Percentiles rank a stretch among this genome's conserved stretches.
These are phyloP conservation scores for Lippia alba DNA, from an alignment of 305 asterid species.

Conservation along the genomic window DNA sequence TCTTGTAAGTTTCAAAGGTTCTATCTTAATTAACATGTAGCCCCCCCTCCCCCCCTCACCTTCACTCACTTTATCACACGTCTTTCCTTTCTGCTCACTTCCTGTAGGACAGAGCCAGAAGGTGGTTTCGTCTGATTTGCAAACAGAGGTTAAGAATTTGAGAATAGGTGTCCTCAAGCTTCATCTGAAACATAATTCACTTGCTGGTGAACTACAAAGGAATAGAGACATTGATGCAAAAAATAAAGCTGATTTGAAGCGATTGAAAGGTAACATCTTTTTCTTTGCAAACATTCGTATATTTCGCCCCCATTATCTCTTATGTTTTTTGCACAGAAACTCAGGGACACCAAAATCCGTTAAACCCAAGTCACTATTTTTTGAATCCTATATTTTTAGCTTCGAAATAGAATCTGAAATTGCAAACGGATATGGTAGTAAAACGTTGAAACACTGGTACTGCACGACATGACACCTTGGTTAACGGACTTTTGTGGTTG, in stretches of 20 bases:
- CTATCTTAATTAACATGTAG: slow-evolving; percentile 1
- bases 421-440: not conserved
- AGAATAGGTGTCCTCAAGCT: slow-evolving; percentile 65
- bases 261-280: slow-evolving; percentile 66
- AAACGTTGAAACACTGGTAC: not conserved
- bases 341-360: not conserved
- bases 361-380: not conserved
- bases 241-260: slow-evolving; percentile 72
- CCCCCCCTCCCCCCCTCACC: not conserved
- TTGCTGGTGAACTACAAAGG: slow-evolving; percentile 76
- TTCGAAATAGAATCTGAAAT: not conserved
- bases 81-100: slow-evolving; percentile 30
- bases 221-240: slow-evolving; percentile 78
- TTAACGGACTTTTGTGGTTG: not conserved
- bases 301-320: not conserved
- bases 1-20: slow-evolving; percentile 22
- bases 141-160: slow-evolving; percentile 61
- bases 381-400: not conserved
- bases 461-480: not conserved
- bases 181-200: slow-evolving; percentile 75
- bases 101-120: slow-evolving; percentile 65
- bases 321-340: not conserved
- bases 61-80: slow-evolving; percentile 10
- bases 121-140: slow-evolving; percentile 58
- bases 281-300: not conserved